Percentiles rank a stretch among this genome's conserved stretches.
Evolutionary conservation across 1,139 yeast genomes (phyloP).

Genomic region (Suhomyces ambrosiae): DNA sequence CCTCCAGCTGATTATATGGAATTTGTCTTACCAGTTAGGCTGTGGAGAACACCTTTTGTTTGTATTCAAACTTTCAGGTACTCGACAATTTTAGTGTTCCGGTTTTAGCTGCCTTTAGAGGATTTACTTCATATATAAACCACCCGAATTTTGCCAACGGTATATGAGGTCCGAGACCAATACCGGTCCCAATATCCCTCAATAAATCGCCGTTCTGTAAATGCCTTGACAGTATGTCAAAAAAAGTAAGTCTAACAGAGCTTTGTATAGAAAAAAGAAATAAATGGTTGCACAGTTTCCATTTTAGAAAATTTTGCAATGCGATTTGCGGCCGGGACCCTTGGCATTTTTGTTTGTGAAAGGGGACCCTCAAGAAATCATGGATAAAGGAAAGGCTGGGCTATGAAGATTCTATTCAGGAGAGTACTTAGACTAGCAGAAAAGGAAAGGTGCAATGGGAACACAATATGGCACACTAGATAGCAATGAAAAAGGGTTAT

Average conservation of each 20-base stretch:
- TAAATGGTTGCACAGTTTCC: conserved; percentile 5
- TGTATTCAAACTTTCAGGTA: no score
- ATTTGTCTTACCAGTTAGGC: no score
- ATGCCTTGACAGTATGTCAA: conserved; percentile 3
- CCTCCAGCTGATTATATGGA: no score
- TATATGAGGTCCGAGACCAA: neutral
- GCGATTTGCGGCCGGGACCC: neutral
- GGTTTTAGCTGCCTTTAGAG: conserved; percentile 11
- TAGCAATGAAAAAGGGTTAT: no score
- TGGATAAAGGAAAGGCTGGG: no score
- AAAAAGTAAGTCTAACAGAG: conserved; percentile 10
- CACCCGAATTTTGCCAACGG: neutral
- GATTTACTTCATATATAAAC: conserved; percentile 5
- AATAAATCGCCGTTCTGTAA: neutral
- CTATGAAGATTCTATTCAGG: no score
- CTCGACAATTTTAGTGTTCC: no score
- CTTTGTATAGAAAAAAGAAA: conserved; percentile 3
- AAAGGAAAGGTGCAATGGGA: no score
- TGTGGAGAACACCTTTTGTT: no score
- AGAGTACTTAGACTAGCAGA: no score
- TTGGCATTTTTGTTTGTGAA: conserved; percentile 1
- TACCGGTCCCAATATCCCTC: neutral
- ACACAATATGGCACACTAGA: no score
- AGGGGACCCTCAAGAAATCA: neutral
- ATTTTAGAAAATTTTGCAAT: conserved; percentile 2